Evolutionary conservation across 768 basidiomycete genomes (phyloP), one percentile per base, ranked within the genome.

Genomic region (Terana coerulea): DNA sequence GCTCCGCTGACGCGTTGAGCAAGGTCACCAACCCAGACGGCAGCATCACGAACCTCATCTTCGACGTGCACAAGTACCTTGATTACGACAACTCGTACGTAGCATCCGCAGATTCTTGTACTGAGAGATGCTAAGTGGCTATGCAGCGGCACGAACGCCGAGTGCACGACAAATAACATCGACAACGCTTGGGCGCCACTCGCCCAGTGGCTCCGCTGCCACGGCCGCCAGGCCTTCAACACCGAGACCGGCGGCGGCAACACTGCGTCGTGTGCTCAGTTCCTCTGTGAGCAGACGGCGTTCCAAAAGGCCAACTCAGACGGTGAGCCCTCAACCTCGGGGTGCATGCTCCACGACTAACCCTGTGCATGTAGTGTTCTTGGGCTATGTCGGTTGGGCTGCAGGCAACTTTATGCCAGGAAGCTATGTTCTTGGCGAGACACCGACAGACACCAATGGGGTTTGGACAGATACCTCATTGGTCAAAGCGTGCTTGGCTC

Each of bases 21-120:
- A 69, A 59, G 36, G 73, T 80, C 31, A 69, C 42, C 5, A 78
- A 78, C 56, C 73, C 70, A 26, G 77, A 79, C 53, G 75, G 77
- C 5, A 69, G 65, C 19, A 69, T 50, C 12, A 72, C 65, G 21
- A 70, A 71, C 59, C 71, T 83, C 35, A 66, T 84, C 52, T 75
- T 84, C 58, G 83, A 84, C 57, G 80, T 82, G 2, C 82, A 84
- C 72, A 77, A 80, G 60, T 83, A 83, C 65, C 74, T 80, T 42
- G 81, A 84, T 63, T 67, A 58, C 14, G 79, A 82, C 57, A 76
- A 74, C 60, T 78, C 72, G 61, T 60, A 43, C 17, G 43, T 29
- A 10, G 10, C 25, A 39, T 41, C 15, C 28, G 8, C 14, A 43
- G 12, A 14, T 28, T 28, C 19, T 28, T n/a, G n/a, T n/a, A n/a